Evolutionary conservation across 2,329 filamentous ascomycete species (phyloP), one percentile per base, ranked within the genome.

Genomic region (Fusarium sp.): DNA sequence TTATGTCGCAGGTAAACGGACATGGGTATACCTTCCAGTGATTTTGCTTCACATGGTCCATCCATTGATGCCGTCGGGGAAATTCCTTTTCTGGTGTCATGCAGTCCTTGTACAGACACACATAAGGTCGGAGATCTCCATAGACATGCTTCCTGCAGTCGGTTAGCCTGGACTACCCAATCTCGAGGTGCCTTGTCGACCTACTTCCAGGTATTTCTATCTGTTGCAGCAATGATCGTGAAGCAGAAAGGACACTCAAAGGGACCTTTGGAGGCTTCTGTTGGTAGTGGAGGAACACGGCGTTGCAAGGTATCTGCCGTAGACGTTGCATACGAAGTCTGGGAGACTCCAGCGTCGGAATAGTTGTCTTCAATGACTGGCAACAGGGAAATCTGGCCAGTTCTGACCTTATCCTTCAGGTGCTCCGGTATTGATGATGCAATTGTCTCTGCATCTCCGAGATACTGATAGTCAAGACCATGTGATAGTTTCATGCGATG

Each of bases 181-280:
- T 2, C 25, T 2, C 4, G 23, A 25, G 6, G 3, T 20, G 7
- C 4, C 8, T 2, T 31, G 6, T 9, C 11, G 4, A 4, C 1
- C 10, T 5, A n/a, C 62, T n/a, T 61, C 65, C 36, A 61, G 2
- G 13, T n/a, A n/a, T n/a, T n/a, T 2, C 7, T 34, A 0, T 34
- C 51, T 1, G 50, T 0, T 0, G 44, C 2, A 0, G 14, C 20
- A 0, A 68, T 5, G 10, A 68, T 62, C 46, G 49, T 27, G 2
- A 31, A 58, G 0, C 65, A 68, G 0, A 68, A 68, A 0, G 65
- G 65, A 9, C 66, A 68, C 1, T 68, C 53, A 8, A 68, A 68
- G 0, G 61, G 38, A 0, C 61, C 65, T 4, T 51, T 13, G 1
- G 11, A 2, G 0, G 56, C 53, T 16, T 23, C 29, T 0, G 7